phyloP scores from a whole-genome alignment of 352 stramenopile genomes.

The Halophytophthora polymorphica region DNA sequence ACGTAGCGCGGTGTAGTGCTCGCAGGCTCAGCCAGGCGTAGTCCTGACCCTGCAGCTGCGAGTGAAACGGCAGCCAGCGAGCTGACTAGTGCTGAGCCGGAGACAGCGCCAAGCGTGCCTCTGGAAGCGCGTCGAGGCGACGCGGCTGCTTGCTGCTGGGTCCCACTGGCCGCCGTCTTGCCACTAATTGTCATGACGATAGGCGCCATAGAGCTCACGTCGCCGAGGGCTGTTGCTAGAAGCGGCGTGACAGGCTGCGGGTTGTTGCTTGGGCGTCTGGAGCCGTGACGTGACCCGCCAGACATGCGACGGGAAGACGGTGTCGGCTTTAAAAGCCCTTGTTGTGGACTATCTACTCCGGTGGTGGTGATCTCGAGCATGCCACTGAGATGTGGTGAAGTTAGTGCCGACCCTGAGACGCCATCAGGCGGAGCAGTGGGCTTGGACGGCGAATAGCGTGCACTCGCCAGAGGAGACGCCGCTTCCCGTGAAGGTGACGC shows the following conservation, averaged over 20 bases:
- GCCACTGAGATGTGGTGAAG: slow-evolving; percentile 15
- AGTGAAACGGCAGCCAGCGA: no score
- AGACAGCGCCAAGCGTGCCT: no score
- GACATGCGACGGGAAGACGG: slow-evolving; percentile 13
- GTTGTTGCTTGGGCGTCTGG: slow-evolving; percentile 3
- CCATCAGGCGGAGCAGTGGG: slow-evolving; percentile 2
- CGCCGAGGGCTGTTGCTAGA: background rate
- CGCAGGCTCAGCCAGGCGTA: no score
- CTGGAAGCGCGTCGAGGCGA: no score
- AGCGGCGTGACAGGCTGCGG: background rate
- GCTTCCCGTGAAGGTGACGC: no score
- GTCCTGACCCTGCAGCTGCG: no score
- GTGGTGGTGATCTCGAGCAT: slow-evolving; percentile 7
- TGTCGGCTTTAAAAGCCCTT: slow-evolving; percentile 10
- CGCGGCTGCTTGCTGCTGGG: no score
- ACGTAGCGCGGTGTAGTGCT: no score
- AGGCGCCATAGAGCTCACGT: background rate
- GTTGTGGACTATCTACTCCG: slow-evolving; percentile 14
- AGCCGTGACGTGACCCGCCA: background rate
- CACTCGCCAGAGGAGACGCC: background rate
- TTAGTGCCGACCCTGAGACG: slow-evolving; percentile 4
- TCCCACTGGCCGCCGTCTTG: slow-evolving; percentile 1
- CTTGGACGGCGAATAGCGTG: background rate
- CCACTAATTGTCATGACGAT: slow-evolving; percentile 18
- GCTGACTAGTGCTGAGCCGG: no score